These are phyloP conservation scores for Pythium biforme DNA, from an alignment of 352 stramenopile genomes.

Conservation along the genomic window DNA sequence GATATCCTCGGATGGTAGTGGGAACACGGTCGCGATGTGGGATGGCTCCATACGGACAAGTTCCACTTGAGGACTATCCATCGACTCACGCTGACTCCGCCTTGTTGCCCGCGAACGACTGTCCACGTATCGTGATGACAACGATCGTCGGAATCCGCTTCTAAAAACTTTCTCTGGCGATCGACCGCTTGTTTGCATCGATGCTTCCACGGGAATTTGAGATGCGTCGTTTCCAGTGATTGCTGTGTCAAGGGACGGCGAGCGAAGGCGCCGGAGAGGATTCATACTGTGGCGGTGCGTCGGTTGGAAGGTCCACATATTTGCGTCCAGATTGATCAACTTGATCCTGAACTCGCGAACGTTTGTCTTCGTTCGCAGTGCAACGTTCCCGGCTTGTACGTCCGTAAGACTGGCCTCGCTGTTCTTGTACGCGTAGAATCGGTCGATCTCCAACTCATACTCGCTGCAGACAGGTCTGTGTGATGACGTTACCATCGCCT, in stretches of 20 bases:
- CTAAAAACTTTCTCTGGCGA: conserved; percentile 2
- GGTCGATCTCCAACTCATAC: conserved; percentile 73
- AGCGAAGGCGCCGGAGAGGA: conserved; percentile 12
- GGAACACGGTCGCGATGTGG: conserved; percentile 69
- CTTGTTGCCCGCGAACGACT: background rate
- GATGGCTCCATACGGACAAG: conserved; percentile 55
- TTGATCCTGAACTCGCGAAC: conserved; percentile 70
- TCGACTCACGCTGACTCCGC: conserved; percentile 13
- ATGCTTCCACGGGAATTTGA: conserved; percentile 3
- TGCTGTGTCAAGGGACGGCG: conserved; percentile 13
- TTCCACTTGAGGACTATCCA: conserved; percentile 24
- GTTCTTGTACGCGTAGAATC: conserved; percentile 66
- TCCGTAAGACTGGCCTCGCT: conserved; percentile 45
- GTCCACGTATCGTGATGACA: background rate
- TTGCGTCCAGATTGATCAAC: conserved; percentile 66
- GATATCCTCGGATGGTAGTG: conserved; percentile 62
- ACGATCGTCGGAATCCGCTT: conserved; percentile 2
- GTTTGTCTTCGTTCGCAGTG: conserved; percentile 53
- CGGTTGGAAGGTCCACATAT: conserved; percentile 64
- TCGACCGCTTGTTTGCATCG: background rate
- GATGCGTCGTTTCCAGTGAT: background rate
- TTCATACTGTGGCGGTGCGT: conserved; percentile 6
- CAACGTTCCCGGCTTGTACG: conserved; percentile 40
- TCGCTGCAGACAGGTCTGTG: conserved; percentile 73
- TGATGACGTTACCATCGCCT: conserved; percentile 53